These are phyloP conservation scores for Ophiostoma australiae DNA, from an alignment of 2,329 filamentous ascomycete species.

Conservation along the genomic window DNA sequence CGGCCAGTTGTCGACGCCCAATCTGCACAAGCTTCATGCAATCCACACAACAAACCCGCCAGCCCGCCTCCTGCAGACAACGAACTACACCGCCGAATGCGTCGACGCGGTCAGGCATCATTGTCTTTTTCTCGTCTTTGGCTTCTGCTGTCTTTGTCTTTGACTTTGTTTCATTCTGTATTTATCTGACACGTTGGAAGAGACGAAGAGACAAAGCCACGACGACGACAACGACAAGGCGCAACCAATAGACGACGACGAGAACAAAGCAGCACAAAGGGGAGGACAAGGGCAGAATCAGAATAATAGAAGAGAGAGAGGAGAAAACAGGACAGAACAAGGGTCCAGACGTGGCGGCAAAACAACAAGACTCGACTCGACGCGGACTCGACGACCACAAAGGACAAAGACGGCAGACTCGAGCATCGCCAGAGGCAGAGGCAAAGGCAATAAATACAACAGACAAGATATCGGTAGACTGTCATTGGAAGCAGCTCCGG, in stretches of 20 bases:
- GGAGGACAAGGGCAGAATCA: neutral
- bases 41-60: neutral
- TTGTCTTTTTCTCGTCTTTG: neutral
- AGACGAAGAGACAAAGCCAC: neutral
- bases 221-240: neutral
- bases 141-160: constrained; percentile 3
- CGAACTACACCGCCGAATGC: constrained; percentile 26
- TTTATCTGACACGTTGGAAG: neutral
- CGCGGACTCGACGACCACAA: neutral
- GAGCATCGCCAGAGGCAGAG: neutral
- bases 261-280: neutral
- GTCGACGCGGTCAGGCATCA: constrained; percentile 19
- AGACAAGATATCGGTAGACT: neutral
- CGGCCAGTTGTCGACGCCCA: constrained; percentile 13
- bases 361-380: neutral
- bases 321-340: neutral
- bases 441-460: neutral
- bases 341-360: neutral
- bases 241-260: neutral
- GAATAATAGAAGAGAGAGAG: neutral
- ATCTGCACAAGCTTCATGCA: constrained; percentile 17
- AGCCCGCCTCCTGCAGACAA: constrained; percentile 18
- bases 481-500: neutral
- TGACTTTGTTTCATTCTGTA: neutral
- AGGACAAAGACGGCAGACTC: neutral